Evolutionary conservation across 208 protist species (phyloP).

Genomic region (Vickermania ingenoplastis): DNA sequence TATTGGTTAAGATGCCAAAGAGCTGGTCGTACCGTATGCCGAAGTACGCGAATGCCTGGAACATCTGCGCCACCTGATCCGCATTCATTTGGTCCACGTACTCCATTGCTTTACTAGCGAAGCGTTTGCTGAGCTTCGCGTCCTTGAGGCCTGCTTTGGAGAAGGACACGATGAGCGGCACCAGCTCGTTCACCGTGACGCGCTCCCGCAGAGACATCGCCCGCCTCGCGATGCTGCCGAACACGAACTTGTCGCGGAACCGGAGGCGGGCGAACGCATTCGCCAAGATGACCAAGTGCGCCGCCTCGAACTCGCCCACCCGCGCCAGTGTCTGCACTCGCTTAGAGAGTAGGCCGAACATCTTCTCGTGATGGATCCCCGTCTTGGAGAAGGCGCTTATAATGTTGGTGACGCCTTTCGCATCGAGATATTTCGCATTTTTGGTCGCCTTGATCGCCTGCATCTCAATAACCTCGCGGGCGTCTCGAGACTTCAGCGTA

Average conservation of each 20-base stretch:
- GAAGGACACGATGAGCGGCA: conserved; percentile 77
- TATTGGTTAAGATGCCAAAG: conserved; percentile 88
- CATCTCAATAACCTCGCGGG: conserved; percentile 87
- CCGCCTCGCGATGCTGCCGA: conserved; percentile 69
- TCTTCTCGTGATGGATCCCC: conserved; percentile 74
- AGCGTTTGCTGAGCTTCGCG: conserved; percentile 80
- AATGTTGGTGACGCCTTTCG: conserved; percentile 81
- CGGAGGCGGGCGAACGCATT: conserved; percentile 71
- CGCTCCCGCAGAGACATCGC: conserved; percentile 84
- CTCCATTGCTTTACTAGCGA: conserved; percentile 86
- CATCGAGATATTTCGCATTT: conserved; percentile 80
- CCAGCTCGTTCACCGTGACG: conserved; percentile 83
- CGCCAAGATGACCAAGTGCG: conserved; percentile 80
- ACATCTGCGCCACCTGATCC: conserved; percentile 80
- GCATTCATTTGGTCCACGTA: conserved; percentile 89
- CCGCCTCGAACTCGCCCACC: conserved; percentile 84
- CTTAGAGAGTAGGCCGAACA: conserved; percentile 66
- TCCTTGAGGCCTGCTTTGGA: conserved; percentile 82
- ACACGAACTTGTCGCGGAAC: conserved; percentile 78
- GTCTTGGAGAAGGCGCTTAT: conserved; percentile 87
- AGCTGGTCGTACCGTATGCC: conserved; percentile 90
- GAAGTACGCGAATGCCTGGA: conserved; percentile 84
- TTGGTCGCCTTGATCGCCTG: conserved; percentile 78
- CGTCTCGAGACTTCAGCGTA: conserved; percentile 85
- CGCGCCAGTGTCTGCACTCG: conserved; percentile 81